Base-by-base conservation (phyloP, 768 basidiomycete genomes). In the Termitomyces sp. region DNA sequence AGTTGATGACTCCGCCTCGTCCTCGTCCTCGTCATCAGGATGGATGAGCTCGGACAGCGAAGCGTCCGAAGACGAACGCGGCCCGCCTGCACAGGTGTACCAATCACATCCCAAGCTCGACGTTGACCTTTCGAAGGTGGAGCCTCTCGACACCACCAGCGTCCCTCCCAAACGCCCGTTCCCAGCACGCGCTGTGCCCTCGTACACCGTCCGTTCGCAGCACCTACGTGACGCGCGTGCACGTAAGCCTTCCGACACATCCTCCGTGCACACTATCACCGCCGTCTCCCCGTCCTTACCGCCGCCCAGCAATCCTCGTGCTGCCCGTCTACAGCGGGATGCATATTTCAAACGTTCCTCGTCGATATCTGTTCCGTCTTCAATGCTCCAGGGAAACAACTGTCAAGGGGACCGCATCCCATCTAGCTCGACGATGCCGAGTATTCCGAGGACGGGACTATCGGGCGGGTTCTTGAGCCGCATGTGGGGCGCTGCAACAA, bases 401-500 rank as follows among this genome's bases (percentile, higher is more conserved):
- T 28, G 54, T 5, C 34, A 39, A 44, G 52, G 54, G 22, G 37
- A 57, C 47, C 44, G 62, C 13, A 59, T 70, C 6, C 20, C 65
- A 13, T 66, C 73, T 44, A 79, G 77, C 59, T 66, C 72, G 28
- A 80, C 77, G 54, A 72, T 76, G 61, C 74, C 78, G 24, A 69
- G 59, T 39, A 68, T 74, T 33, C 53, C 66, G 46, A 72, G 63
- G 59, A 64, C 69, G 50, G 67, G 69, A 48, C 50, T 62, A 42
- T 69, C 80, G 26, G 77, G 76, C 10, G 76, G 81, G 24, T 86
- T 90, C 68, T 73, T 89, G 50, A 88, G 84, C 63, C 79, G 88
- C 29, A 87, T 90, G 85, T 88, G 87, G 84, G 88, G 81, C 36
- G 84, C 81, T 12, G 84, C 85, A 51, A 74, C 54, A 66, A 68